Evolutionary conservation across 352 stramenopile species (phyloP).

Genomic region (Phytophthora uliginosa): DNA sequence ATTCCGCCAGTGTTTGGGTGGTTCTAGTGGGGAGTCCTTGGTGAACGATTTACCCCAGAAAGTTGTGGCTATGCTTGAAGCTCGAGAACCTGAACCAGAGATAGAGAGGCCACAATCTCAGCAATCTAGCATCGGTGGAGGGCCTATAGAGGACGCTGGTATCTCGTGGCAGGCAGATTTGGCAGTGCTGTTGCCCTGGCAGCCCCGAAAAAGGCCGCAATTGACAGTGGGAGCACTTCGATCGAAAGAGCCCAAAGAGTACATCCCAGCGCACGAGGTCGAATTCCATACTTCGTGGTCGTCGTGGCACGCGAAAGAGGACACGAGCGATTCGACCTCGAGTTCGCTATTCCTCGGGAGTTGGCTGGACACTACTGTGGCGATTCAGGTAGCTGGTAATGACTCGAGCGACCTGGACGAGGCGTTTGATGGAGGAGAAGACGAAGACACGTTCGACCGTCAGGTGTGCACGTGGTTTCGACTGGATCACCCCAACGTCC

Average conservation of each 20-base stretch:
- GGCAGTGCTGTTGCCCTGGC: constrained; percentile 8
- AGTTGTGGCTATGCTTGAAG: neutral
- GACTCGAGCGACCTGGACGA: neutral
- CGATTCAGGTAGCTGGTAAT: constrained; percentile 13
- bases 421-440: constrained; percentile 3
- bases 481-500: constrained; percentile 19
- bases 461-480: constrained; percentile 19
- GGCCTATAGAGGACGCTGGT: neutral
- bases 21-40: too few relatives aligned
- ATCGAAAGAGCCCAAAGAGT: constrained; percentile 13
- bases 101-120: neutral
- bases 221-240: neutral
- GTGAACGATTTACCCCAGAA: neutral
- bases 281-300: constrained; percentile 14
- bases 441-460: constrained; percentile 3
- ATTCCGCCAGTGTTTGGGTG: neutral
- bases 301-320: neutral
- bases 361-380: constrained; percentile 27
- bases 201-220: constrained; percentile 3
- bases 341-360: constrained; percentile 11
- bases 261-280: constrained; percentile 23
- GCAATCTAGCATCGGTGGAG: neutral
- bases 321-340: constrained; percentile 5
- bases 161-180: constrained; percentile 9
- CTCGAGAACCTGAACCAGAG: constrained; percentile 22